phyloP scores from a whole-genome alignment of 2,329 filamentous ascomycete species.

The Penicillium sp. region DNA sequence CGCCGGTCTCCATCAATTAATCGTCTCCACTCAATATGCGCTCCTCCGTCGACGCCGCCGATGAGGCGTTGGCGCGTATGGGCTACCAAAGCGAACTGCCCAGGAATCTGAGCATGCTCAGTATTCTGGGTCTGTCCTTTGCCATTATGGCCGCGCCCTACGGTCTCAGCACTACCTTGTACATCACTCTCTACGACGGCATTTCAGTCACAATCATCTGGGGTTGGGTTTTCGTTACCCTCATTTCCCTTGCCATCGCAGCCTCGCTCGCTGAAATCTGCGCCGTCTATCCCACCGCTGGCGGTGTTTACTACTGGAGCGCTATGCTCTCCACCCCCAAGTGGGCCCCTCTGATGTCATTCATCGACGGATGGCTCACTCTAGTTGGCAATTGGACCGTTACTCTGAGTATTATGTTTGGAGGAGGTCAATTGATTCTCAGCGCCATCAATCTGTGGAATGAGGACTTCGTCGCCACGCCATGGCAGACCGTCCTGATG shows the following conservation, averaged over 20 bases:
- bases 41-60: slow-evolving; percentile 44
- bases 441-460: slow-evolving; percentile 69
- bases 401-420: slow-evolving; percentile 68
- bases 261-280: slow-evolving; percentile 69
- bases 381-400: slow-evolving; percentile 74
- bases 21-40: slow-evolving; percentile 19
- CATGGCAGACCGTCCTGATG: slow-evolving; percentile 69
- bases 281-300: slow-evolving; percentile 67
- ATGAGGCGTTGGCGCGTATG: slow-evolving; percentile 64
- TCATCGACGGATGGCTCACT: slow-evolving; percentile 71
- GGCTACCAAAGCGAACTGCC: slow-evolving; percentile 69
- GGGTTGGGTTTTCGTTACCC: slow-evolving; percentile 67
- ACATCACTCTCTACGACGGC: slow-evolving; percentile 68
- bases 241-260: slow-evolving; percentile 65
- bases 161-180: slow-evolving; percentile 67
- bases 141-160: slow-evolving; percentile 75
- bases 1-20: background rate
- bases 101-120: slow-evolving; percentile 67
- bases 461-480: slow-evolving; percentile 66
- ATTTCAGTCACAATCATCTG: slow-evolving; percentile 69
- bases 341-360: slow-evolving; percentile 67
- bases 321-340: slow-evolving; percentile 66
- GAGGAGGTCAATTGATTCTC: slow-evolving; percentile 68
- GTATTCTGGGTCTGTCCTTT: slow-evolving; percentile 69
- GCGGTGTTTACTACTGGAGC: slow-evolving; percentile 71